Percentiles rank a stretch among this genome's conserved stretches.
These are phyloP conservation scores for Pistacia atlantica DNA, from an alignment of 345 rosid species.

Conservation along the genomic window DNA sequence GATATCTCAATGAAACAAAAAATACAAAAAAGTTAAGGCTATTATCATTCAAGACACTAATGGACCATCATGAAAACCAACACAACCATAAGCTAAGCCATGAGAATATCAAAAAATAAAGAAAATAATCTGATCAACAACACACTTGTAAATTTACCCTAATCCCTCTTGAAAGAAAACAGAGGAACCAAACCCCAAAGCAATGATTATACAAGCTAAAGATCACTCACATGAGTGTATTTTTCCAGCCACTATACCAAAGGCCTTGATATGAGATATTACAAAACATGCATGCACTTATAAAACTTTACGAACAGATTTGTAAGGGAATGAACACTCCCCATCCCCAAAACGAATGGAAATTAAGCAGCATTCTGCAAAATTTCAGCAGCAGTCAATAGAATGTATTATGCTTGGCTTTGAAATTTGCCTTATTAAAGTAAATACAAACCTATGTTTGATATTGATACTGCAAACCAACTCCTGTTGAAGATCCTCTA, in stretches of 20 bases:
- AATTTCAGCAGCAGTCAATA: background rate
- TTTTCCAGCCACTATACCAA: background rate
- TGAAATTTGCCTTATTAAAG: background rate
- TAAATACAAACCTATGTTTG: constrained; percentile 79
- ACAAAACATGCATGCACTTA: background rate
- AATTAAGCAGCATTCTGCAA: constrained; percentile 3
- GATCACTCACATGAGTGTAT: background rate
- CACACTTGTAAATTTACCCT: too few relatives aligned
- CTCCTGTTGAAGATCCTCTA: constrained; percentile 95
- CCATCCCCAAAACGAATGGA: background rate
- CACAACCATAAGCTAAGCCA: background rate
- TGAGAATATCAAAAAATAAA: background rate
- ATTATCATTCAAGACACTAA: background rate
- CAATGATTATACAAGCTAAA: background rate
- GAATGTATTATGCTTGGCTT: background rate
- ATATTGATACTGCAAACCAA: constrained; percentile 77
- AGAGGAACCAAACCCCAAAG: background rate
- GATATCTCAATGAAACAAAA: background rate
- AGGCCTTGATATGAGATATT: background rate
- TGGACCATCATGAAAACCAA: background rate
- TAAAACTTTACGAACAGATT: background rate
- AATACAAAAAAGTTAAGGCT: background rate
- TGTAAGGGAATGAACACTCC: background rate
- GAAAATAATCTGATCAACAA: background rate
- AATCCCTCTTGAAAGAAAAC: too few relatives aligned